Evolutionary conservation across 768 basidiomycete genomes (phyloP), one percentile per base, ranked within the genome.

Genomic region (Leccinellum rugosiceps): DNA sequence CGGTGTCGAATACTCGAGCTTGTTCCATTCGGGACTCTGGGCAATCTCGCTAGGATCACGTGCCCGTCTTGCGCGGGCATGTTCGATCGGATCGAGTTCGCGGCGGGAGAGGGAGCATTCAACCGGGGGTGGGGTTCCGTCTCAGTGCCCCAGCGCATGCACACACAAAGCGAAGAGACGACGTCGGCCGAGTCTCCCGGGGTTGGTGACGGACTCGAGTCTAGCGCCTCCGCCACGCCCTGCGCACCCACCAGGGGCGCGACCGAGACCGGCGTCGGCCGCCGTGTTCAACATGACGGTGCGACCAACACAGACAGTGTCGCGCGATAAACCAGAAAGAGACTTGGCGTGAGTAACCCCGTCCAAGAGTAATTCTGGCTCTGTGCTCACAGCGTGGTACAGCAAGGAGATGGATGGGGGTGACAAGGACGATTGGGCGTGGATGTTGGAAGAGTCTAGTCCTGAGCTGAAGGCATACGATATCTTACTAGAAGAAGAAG

Each of bases 21-120:
- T 75, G 49, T 75, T 75, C 54, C 66, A 73, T 50, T 75, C 74
- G 11, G 74, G 74, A 13, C 62, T 75, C 9, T 64, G 62, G n/a
- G 64, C 62, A 4, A 74, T 74, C 41, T 70, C 73, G 10, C 44
- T 38, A 9, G 48, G 52, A 14, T 53, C 67, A 19, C 45, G 50
- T 50, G 55, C 49, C 3, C 34, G 30, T 15, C 52, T 56, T 35
- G 28, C 52, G 1, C 59, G 57, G 44, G 25, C 59, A 10, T 46
- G 26, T 26, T 66, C 64, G 11, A 52, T 59, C 9, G 46, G 61
- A 17, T 35, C 56, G 17, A 55, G 60, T 28, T 53, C 43, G 9
- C 19, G 19, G 25, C 52, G 57, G 26, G 54, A 52, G 43, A 14
- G n/a, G 13, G 31, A 41, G 15, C 47, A 53, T 17, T 14, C 41